Percentiles rank a stretch among this genome's conserved stretches.
phyloP scores from a whole-genome alignment of 2,329 filamentous ascomycete genomes.

The Blastomyces percursus region DNA sequence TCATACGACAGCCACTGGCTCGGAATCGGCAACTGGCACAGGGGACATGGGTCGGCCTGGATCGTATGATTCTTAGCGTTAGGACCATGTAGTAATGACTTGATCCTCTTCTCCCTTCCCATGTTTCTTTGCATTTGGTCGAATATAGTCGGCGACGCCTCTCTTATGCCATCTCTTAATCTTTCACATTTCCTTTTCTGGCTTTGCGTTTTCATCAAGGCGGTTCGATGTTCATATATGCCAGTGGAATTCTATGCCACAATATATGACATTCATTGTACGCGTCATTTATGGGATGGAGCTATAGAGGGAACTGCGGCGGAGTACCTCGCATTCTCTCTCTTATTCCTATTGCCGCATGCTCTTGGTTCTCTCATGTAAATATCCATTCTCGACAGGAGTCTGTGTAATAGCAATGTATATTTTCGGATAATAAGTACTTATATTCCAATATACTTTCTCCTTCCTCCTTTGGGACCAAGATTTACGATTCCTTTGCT shows the following conservation, averaged over 20 bases:
- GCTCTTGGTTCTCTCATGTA: neutral
- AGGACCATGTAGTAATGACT: neutral
- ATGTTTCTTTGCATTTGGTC: neutral
- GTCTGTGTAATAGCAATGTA: neutral
- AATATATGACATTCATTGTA: neutral
- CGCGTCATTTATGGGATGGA: neutral
- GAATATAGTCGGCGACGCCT: neutral
- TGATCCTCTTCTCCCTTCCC: neutral
- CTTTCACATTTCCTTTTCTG: neutral
- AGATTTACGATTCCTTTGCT: no score
- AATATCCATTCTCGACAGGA: neutral
- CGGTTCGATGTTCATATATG: neutral
- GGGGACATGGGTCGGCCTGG: neutral
- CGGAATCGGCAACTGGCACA: constrained; percentile 12
- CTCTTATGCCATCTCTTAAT: neutral
- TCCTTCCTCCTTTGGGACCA: no score
- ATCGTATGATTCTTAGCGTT: constrained; percentile 3
- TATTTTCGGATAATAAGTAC: no score
- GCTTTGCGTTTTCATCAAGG: neutral
- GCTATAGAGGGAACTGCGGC: neutral
- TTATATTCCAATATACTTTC: no score
- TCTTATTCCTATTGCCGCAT: neutral
- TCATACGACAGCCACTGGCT: constrained; percentile 10
- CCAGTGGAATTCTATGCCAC: neutral
- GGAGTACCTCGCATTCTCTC: neutral